Evolutionary conservation across 352 stramenopile genomes (phyloP), one percentile per base, ranked within the genome.

Genomic region (Plasmopara muralis): DNA sequence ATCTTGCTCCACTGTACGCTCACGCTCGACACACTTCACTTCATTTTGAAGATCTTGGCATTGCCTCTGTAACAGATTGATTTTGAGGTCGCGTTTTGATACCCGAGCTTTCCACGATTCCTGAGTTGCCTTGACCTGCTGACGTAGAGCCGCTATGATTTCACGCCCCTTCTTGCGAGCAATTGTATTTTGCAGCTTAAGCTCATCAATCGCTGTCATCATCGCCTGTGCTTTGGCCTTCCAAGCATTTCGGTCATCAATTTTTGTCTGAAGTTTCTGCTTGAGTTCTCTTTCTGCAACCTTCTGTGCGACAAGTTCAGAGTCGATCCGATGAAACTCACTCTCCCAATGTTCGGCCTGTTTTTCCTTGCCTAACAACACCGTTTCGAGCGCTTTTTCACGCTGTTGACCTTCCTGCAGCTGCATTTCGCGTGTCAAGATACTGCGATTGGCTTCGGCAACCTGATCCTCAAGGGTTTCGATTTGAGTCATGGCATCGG

Each of bases 371-470:
- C 50, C 62, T 9, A 57, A 51, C 28, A 85, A 40, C 43, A 44
- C 43, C 14, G 43, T 55, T 43, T 69, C 55, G 9, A 83, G 57
- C 14, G 53, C 53, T 16, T 51, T 55, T 16, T 60, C 48, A 31
- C 74, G 60, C 55, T 84, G 66, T 13, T 54, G 44, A 29, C 75
- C 64, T 9, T 83, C 73, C 39, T 85, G 66, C 38, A 80, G 55
- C 28, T 78, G 67, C 73, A 88, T 85, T 48, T 88, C 74, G 28
- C 62, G 67, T 28, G 65, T 82, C 42, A 86, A 61, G n/a, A 85
- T 33, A 9, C 64, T 57, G 43, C 75, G 70, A 53, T 77, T 80
- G 13, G 66, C 70, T n/a, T 81, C 64, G 0, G 47, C 53, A 10
- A 74, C 53, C 12, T 74, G 70, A 12, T 43, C 37, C 49, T 87